Evolutionary conservation across 352 stramenopile species (phyloP).

Genomic region (Pythium oligandrum): DNA sequence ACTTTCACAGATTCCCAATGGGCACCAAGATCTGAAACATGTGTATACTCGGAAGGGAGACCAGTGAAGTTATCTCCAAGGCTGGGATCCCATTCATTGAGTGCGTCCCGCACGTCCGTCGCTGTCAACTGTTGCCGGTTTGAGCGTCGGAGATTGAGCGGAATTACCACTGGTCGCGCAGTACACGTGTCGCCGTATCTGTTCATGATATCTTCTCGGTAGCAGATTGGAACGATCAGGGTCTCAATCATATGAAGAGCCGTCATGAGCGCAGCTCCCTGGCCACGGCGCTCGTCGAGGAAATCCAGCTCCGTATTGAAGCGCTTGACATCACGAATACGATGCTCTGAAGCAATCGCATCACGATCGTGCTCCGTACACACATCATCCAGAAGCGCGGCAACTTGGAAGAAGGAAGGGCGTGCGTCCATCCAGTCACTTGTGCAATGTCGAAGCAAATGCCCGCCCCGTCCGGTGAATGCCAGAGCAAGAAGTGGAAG

Average conservation of each 20-base stretch:
- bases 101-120: slow-evolving; percentile 1
- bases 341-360: background rate
- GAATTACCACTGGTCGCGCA: slow-evolving; percentile 11
- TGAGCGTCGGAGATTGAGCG: slow-evolving; percentile 2
- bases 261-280: slow-evolving; percentile 8
- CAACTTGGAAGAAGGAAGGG: slow-evolving; percentile 5
- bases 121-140: slow-evolving; percentile 2
- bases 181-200: slow-evolving; percentile 15
- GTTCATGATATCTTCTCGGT: slow-evolving; percentile 8
- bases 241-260: slow-evolving; percentile 8
- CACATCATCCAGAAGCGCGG: slow-evolving; percentile 6
- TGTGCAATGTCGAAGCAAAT: slow-evolving; percentile 8
- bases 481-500: slow-evolving; percentile 10
- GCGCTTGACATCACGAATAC: no score
- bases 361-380: background rate
- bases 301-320: slow-evolving; percentile 5
- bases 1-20: slow-evolving; percentile 34
- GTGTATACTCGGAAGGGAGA: slow-evolving; percentile 21
- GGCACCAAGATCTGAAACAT: slow-evolving; percentile 45
- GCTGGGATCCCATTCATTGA: slow-evolving; percentile 6
- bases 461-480: background rate
- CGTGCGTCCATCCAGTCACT: slow-evolving; percentile 7
- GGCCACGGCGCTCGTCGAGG: slow-evolving; percentile 9
- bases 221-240: slow-evolving; percentile 12
- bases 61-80: slow-evolving; percentile 35